These are phyloP conservation scores for Irpex rosettiformis DNA, from an alignment of 1,284 basidiomycete species.

Conservation along the genomic window DNA sequence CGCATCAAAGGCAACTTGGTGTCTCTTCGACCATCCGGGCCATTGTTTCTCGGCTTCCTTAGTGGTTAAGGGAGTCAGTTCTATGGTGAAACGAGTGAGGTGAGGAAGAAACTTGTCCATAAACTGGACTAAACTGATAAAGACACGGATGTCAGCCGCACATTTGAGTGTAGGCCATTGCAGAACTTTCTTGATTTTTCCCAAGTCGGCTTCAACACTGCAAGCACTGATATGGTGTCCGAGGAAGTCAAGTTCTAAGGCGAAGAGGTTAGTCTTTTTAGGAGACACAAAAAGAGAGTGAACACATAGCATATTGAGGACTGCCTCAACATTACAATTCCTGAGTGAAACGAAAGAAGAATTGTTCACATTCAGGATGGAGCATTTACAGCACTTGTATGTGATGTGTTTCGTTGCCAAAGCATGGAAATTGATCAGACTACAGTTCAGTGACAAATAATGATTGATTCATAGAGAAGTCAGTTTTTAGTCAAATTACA, in stretches of 20 bases:
- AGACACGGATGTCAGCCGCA: conserved; percentile 1
- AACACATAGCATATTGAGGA: neutral
- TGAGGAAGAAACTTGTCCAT: conserved; percentile 3
- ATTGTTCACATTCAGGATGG: neutral
- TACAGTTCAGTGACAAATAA: too few species aligned
- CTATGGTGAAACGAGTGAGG: neutral
- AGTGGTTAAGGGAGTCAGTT: conserved; percentile 1
- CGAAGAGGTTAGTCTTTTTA: conserved; percentile 17
- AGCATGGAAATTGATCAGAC: neutral
- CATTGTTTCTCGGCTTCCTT: conserved; percentile 5
- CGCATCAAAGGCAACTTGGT: neutral
- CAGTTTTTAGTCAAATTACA: too few species aligned
- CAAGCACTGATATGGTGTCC: conserved; percentile 21
- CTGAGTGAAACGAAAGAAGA: neutral
- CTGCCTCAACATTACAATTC: neutral
- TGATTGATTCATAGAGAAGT: too few species aligned
- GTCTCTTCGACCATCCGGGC: neutral
- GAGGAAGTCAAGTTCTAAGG: conserved; percentile 19
- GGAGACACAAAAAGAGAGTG: neutral
- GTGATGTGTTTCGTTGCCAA: neutral
- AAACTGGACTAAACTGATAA: conserved; percentile 5
- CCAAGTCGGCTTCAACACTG: conserved; percentile 23
- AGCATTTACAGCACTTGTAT: neutral
- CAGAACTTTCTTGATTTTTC: conserved; percentile 12
- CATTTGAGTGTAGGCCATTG: neutral